Conservation (phyloP, 164 flowering plant genomes). For the Dillenia turbinata region DNA sequence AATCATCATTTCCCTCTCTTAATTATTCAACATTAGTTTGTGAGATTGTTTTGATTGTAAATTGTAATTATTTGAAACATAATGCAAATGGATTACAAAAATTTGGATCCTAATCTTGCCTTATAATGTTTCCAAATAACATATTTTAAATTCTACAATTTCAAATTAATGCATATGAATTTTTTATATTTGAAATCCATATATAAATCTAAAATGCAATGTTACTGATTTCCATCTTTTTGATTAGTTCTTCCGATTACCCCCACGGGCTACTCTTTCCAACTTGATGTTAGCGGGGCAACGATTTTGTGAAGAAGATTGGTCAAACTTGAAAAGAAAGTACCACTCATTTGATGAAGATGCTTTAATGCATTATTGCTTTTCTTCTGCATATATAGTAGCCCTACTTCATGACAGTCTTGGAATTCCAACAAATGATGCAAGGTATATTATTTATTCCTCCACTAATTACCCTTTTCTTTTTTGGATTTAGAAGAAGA, state of each 20-base stretch:
- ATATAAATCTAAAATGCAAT: neutral
- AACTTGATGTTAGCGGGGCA: conserved; percentile 67
- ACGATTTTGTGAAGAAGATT: conserved; percentile 75
- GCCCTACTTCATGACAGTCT: conserved; percentile 90
- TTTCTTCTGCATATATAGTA: conserved; percentile 95
- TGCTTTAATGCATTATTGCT: conserved; percentile 73
- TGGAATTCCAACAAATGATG: conserved; percentile 71
- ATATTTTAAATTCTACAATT: too few relatives aligned
- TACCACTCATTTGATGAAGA: conserved; percentile 47
- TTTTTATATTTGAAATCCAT: neutral
- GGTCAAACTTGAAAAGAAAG: conserved; percentile 53
- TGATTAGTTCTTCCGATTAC: conserved; percentile 72
- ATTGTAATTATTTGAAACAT: too few relatives aligned
- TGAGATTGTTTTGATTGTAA: too few relatives aligned
- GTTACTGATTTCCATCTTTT: conserved; percentile 1
- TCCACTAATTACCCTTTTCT: neutral
- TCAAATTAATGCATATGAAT: neutral
- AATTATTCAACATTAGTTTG: too few relatives aligned
- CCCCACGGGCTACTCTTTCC: conserved; percentile 51
- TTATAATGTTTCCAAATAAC: too few relatives aligned
- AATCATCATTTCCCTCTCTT: too few relatives aligned
- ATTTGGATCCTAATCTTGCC: too few relatives aligned
- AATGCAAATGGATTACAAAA: too few relatives aligned
- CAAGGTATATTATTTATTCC: conserved; percentile 43
- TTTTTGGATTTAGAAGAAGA: neutral